phyloP scores from a whole-genome alignment of 1,284 basidiomycete genomes.

The Cryptococcus depauperatus region DNA sequence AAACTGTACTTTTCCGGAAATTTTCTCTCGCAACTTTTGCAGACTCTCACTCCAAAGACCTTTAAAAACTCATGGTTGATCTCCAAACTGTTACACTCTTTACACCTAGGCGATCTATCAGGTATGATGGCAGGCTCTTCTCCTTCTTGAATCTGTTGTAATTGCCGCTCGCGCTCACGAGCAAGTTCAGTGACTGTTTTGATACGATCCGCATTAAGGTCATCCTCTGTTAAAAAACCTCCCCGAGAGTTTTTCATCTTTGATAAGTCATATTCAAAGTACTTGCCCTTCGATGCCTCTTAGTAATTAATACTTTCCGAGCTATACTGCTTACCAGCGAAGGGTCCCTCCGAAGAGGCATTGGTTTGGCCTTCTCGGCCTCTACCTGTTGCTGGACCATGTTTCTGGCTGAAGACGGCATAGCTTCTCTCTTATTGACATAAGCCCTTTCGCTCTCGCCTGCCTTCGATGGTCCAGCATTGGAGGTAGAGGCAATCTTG shows the following conservation, averaged over 20 bases:
- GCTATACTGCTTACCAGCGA: slow-evolving; percentile 25
- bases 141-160: slow-evolving; percentile 63
- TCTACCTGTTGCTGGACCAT: slow-evolving; percentile 30
- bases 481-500: slow-evolving; percentile 13
- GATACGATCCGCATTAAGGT: slow-evolving; percentile 50
- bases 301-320: background rate
- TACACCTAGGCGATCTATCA: slow-evolving; percentile 67
- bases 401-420: slow-evolving; percentile 35
- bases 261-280: slow-evolving; percentile 92
- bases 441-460: slow-evolving; percentile 8
- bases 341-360: slow-evolving; percentile 38
- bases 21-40: slow-evolving; percentile 80
- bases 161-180: slow-evolving; percentile 56
- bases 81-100: slow-evolving; percentile 71
- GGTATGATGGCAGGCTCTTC: slow-evolving; percentile 58
- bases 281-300: slow-evolving; percentile 50
- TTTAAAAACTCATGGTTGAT: slow-evolving; percentile 71
- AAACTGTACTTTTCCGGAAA: slow-evolving; percentile 87
- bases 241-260: slow-evolving; percentile 91
- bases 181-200: slow-evolving; percentile 63
- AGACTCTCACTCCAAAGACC: slow-evolving; percentile 75
- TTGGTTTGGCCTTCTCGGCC: slow-evolving; percentile 6
- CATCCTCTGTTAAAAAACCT: slow-evolving; percentile 61
- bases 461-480: slow-evolving; percentile 1
- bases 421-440: slow-evolving; percentile 30